Base-by-base conservation (phyloP, 345 rosid genomes). In the Anacardium occidentale region DNA sequence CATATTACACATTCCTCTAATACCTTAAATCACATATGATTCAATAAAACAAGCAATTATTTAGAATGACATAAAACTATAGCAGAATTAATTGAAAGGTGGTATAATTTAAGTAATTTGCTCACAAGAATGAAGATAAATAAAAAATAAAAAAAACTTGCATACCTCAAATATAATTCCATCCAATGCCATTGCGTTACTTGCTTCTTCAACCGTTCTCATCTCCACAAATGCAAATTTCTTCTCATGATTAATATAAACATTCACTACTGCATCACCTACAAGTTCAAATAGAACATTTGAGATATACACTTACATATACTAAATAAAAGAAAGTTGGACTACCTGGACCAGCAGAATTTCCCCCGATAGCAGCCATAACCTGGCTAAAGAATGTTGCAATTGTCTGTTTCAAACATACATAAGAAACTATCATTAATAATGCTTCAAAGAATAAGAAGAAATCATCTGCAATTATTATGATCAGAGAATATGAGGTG, bases 281-380 rank as follows among this genome's bases (percentile, higher is more conserved):
- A 69, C 62, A 75, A 51, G 57, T n/a, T 51, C 51, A 64, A 64
- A 25, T 24, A 6, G n/a, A 47, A 62, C 42, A 68, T 34, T 21
- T 11, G 4, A 29, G 14, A 50, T 71, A 69, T 72, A 25, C 21
- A 17, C 34, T 12, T 17, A 60, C 1, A 18, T 25, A 29, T 21
- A 73, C 48, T 25, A 21, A 21, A n/a, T 24, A 24, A 61, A 15
- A 32, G 51, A 69, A 18, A 0, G 42, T 51, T 67, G 54, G 40
- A 47, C 32, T 70, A 84, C 88, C 88, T 73, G 85, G 84, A 57
- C 88, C 88, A 71, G 88, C 88, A 64, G 85, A 62, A 66, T 84
- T 84, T 51, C 88, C 88, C 47, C 88, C 88, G 20, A 84, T 76
- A 25, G 88, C 80, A 68, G 81, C 71, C 88, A 84, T 84, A 51